phyloP scores from a whole-genome alignment of 75 land plant species.

The Pinus albicaulis region DNA sequence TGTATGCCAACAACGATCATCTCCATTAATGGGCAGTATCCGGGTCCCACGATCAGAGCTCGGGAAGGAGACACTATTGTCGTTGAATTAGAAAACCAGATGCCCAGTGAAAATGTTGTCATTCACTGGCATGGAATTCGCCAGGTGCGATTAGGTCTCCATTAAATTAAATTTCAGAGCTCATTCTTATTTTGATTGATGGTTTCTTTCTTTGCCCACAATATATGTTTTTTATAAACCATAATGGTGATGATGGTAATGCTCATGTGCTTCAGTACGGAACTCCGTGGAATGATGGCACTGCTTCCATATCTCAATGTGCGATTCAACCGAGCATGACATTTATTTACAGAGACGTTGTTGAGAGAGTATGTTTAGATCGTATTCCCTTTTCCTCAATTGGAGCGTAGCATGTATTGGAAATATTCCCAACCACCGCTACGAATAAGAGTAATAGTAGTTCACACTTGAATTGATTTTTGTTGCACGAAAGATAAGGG shows the following conservation, averaged over 20 bases:
- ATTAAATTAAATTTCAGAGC: no score
- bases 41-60: slow-evolving; percentile 73
- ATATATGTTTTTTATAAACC: no score
- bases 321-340: slow-evolving; percentile 66
- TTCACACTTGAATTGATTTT: no score
- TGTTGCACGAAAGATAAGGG: no score
- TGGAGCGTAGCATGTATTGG: no score
- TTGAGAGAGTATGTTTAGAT: slow-evolving; percentile 65
- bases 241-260: no score
- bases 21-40: slow-evolving; percentile 57
- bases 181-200: no score
- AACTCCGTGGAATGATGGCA: slow-evolving; percentile 65
- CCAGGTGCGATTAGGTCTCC: slow-evolving; percentile 50
- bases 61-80: slow-evolving; percentile 69
- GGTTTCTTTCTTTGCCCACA: no score
- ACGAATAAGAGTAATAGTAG: no score
- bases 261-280: no score
- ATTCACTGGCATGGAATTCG: slow-evolving; percentile 92
- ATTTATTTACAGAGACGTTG: slow-evolving; percentile 63
- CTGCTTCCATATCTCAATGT: slow-evolving; percentile 80
- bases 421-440: no score
- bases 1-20: slow-evolving; percentile 21
- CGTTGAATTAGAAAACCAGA: slow-evolving; percentile 56
- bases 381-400: no score
- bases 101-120: slow-evolving; percentile 62